Evolutionary conservation across 1,284 basidiomycete genomes (phyloP).

Genomic region (Ganoderma sinense): DNA sequence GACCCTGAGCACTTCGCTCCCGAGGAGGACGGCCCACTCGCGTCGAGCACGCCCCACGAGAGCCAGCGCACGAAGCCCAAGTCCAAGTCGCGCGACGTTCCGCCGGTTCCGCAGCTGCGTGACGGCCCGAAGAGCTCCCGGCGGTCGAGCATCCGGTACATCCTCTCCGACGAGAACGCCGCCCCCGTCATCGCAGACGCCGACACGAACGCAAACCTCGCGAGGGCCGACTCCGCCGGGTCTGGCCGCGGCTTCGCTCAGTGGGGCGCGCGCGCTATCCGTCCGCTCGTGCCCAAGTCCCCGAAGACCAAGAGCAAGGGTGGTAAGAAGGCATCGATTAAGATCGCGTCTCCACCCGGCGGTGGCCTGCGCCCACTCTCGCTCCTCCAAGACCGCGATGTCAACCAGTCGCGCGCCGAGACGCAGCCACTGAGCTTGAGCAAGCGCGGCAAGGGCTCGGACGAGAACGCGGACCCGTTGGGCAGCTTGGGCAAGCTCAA

Average conservation of each 20-base stretch:
- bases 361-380: conserved; percentile 63
- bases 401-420: conserved; percentile 44
- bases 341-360: conserved; percentile 46
- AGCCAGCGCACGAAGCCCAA: conserved; percentile 43
- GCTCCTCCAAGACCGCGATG: conserved; percentile 66
- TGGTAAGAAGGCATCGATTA: conserved; percentile 45
- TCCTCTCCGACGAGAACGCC: conserved; percentile 59
- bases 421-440: conserved; percentile 62
- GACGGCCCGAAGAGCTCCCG: conserved; percentile 34
- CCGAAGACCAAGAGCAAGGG: conserved; percentile 57
- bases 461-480: conserved; percentile 52
- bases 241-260: conserved; percentile 45
- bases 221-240: conserved; percentile 34
- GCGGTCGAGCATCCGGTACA: conserved; percentile 69
- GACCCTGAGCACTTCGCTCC: conserved; percentile 46
- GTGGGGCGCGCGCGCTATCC: conserved; percentile 58
- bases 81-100: conserved; percentile 43
- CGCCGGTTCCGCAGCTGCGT: conserved; percentile 39
- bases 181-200: conserved; percentile 39
- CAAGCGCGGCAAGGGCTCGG: conserved; percentile 52
- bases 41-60: conserved; percentile 71
- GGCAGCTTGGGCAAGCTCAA: conserved; percentile 41
- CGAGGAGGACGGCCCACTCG: conserved; percentile 50
- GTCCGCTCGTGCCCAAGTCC: conserved; percentile 59
- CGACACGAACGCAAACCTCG: conserved; percentile 25